Percentiles rank a stretch among this genome's conserved stretches.
These are phyloP conservation scores for Tylopilus cervinicoccineus DNA, from an alignment of 768 basidiomycete species.

Conservation along the genomic window DNA sequence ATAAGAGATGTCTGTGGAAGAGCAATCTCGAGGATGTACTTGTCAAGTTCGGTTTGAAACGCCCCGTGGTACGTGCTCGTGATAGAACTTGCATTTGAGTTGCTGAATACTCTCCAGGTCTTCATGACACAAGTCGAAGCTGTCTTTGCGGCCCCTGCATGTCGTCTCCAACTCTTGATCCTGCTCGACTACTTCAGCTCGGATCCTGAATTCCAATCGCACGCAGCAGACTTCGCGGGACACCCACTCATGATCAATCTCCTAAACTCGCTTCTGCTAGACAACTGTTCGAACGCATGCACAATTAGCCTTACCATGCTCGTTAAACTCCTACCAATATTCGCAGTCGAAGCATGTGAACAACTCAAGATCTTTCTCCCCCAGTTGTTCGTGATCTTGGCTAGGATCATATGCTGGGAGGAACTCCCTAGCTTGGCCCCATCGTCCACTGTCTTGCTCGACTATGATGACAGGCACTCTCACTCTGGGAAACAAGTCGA, in stretches of 20 bases:
- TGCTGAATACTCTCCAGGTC: conserved; percentile 42
- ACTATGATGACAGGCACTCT: conserved; percentile 23
- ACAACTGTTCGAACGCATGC: conserved; percentile 70
- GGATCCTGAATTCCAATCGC: conserved; percentile 46
- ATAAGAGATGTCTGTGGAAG: conserved; percentile 66
- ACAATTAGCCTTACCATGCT: conserved; percentile 60
- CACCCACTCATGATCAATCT: conserved; percentile 65
- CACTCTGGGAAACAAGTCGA: conserved; percentile 6
- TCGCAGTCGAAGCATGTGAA: conserved; percentile 60
- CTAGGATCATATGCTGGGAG: conserved; percentile 74
- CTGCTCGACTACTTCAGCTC: conserved; percentile 63
- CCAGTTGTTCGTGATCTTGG: conserved; percentile 60
- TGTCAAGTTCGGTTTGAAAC: conserved; percentile 56
- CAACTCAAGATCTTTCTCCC: conserved; percentile 60
- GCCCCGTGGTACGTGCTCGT: conserved; percentile 54
- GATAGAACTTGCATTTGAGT: conserved; percentile 5
- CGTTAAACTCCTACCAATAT: conserved; percentile 68
- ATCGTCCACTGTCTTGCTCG: conserved; percentile 32
- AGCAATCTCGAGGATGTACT: conserved; percentile 73
- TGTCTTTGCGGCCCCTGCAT: conserved; percentile 56
- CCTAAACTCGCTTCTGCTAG: conserved; percentile 65
- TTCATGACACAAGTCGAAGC: conserved; percentile 63
- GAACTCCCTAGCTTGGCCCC: conserved; percentile 39
- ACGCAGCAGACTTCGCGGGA: conserved; percentile 47
- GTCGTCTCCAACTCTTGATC: conserved; percentile 66